These are phyloP conservation scores for Adansonia digitata DNA, from an alignment of 345 rosid genomes.

Conservation along the genomic window DNA sequence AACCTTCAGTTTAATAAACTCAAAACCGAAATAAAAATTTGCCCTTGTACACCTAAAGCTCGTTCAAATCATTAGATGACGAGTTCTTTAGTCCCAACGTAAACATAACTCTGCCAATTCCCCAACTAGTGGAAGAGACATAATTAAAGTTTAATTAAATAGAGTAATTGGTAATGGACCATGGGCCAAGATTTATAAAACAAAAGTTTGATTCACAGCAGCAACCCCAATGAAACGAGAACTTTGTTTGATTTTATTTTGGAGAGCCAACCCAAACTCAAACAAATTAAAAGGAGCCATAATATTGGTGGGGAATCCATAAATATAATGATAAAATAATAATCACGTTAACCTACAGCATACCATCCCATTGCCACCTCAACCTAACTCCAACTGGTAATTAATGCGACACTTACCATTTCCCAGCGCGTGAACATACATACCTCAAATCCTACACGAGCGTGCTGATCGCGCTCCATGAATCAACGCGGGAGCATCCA, in stretches of 20 bases:
- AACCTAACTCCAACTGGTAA: background rate
- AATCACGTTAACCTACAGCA: background rate
- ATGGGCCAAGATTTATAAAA: background rate
- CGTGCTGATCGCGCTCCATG: background rate
- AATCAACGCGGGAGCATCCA: background rate
- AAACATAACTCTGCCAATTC: background rate
- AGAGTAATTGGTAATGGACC: background rate
- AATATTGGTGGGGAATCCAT: background rate
- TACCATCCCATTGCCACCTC: background rate
- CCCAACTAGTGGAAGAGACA: background rate
- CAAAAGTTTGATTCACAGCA: background rate
- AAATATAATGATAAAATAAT: background rate
- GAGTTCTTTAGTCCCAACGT: background rate
- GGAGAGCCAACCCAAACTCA: background rate
- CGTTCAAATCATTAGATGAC: background rate
- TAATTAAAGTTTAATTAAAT: too few relatives aligned
- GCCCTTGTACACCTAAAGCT: background rate
- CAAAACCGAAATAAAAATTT: background rate
- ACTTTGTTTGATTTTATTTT: background rate
- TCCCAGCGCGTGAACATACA: too few relatives aligned
- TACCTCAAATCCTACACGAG: background rate
- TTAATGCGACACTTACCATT: background rate
- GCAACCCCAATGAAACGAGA: background rate
- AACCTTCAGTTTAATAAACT: too few relatives aligned
- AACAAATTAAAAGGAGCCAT: background rate